These are phyloP conservation scores for Xylaria sp. DNA, from an alignment of 2,329 filamentous ascomycete genomes.

Conservation along the genomic window DNA sequence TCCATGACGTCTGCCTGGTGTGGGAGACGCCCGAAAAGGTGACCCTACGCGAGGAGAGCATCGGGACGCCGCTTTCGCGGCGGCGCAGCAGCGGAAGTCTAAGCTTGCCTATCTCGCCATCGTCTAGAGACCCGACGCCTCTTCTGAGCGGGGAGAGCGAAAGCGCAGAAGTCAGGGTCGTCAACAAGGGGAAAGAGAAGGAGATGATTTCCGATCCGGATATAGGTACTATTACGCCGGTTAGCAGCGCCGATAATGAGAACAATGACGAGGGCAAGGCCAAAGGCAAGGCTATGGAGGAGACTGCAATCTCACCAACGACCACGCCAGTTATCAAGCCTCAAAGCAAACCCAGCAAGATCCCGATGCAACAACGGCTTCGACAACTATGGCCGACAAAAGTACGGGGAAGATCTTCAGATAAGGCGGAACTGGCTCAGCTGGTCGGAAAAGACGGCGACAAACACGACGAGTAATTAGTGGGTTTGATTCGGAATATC, in stretches of 20 bases:
- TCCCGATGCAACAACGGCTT: conserved; percentile 29
- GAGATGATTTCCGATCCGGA: conserved; percentile 12
- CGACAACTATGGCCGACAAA: conserved; percentile 22
- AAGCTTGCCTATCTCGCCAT: neutral
- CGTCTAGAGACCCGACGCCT: conserved; percentile 3
- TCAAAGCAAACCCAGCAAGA: conserved; percentile 13
- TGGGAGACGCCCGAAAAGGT: conserved; percentile 32
- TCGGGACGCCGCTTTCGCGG: conserved; percentile 15
- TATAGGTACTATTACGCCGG: neutral
- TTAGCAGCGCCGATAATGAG: neutral
- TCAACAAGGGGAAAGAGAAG: conserved; percentile 28
- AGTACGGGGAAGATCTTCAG: conserved; percentile 12
- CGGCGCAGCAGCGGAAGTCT: conserved; percentile 17
- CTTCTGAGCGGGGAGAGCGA: neutral
- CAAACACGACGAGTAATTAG: neutral
- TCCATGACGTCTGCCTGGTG: conserved; percentile 20
- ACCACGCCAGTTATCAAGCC: neutral
- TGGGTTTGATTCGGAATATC: conserved; percentile 5
- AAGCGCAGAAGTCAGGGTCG: neutral
- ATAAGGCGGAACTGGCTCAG: conserved; percentile 23
- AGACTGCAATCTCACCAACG: neutral
- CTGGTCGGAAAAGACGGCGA: neutral
- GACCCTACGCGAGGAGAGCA: conserved; percentile 23
- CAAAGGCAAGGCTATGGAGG: conserved; percentile 1
- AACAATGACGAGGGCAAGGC: neutral